Conservation (phyloP, 2,329 filamentous ascomycete species). For the Xylariaceae sp. region DNA sequence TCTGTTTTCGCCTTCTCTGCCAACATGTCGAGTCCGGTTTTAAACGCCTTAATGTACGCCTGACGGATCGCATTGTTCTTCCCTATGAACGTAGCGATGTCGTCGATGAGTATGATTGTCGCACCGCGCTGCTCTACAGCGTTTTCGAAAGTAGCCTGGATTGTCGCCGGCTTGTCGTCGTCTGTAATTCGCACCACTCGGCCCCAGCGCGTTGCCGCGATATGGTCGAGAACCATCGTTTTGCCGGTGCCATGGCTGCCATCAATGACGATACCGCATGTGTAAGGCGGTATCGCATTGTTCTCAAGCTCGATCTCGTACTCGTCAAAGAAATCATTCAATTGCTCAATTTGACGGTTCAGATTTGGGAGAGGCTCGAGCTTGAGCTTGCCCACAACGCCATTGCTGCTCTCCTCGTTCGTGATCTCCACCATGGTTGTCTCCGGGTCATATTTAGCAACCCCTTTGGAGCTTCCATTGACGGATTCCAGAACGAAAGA, state of each 20-base stretch:
- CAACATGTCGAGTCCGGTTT: conserved; percentile 53
- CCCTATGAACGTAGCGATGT: conserved; percentile 64
- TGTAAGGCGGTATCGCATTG: conserved; percentile 34
- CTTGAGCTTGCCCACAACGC: conserved; percentile 35
- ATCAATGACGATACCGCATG: conserved; percentile 65
- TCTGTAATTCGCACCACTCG: conserved; percentile 58
- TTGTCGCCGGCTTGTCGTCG: conserved; percentile 50
- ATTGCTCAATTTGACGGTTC: conserved; percentile 52
- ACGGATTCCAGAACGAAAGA: conserved; percentile 58
- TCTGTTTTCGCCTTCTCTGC: conserved; percentile 35
- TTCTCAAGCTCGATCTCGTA: conserved; percentile 42
- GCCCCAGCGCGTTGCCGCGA: conserved; percentile 66
- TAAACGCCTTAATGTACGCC: conserved; percentile 47
- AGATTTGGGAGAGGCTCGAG: conserved; percentile 63
- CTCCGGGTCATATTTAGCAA: conserved; percentile 41
- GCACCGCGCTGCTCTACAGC: conserved; percentile 61
- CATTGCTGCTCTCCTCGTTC: conserved; percentile 26
- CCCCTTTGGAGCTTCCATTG: conserved; percentile 41
- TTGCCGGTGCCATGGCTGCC: conserved; percentile 85
- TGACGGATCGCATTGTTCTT: conserved; percentile 50
- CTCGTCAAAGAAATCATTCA: conserved; percentile 61
- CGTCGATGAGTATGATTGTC: conserved; percentile 73
- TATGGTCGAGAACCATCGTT: conserved; percentile 62
- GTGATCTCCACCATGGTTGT: conserved; percentile 38
- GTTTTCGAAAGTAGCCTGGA: conserved; percentile 65